Conservation (phyloP, 768 basidiomycete genomes). For the Exsudoporus frostii region DNA sequence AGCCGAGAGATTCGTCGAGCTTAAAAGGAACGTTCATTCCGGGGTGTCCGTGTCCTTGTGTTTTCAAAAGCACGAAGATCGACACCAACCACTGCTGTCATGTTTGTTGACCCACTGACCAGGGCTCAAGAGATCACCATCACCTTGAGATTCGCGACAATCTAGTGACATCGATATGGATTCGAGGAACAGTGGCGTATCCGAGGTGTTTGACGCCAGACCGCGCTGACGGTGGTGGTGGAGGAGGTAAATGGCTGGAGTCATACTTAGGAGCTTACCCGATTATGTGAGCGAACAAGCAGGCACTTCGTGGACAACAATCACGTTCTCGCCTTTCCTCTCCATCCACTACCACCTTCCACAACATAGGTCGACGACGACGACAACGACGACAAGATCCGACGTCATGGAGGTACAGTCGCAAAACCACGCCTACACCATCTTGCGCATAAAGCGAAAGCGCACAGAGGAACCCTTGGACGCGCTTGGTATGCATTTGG, state of each 20-base stretch:
- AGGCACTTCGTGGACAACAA: not conserved
- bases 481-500: conserved; percentile 57
- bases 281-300: conserved; percentile 10
- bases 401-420: conserved; percentile 21
- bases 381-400: not conserved
- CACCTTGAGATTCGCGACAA: not conserved
- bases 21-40: not conserved
- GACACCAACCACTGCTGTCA: too few relatives aligned
- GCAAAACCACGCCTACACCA: conserved; percentile 52
- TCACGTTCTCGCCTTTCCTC: not conserved
- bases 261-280: not conserved
- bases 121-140: not conserved
- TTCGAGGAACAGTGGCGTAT: not conserved
- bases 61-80: not conserved
- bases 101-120: not conserved
- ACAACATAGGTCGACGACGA: not conserved
- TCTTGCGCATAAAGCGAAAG: conserved; percentile 80
- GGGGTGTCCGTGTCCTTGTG: too few relatives aligned
- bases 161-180: not conserved
- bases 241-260: not conserved
- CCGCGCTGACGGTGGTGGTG: not conserved
- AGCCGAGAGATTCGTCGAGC: not conserved
- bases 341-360: not conserved
- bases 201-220: not conserved
- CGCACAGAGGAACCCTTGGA: conserved; percentile 80